Evolutionary conservation across 1,284 basidiomycete genomes (phyloP), one percentile per base, ranked within the genome.

Genomic region (Trichosporon ovoides): DNA sequence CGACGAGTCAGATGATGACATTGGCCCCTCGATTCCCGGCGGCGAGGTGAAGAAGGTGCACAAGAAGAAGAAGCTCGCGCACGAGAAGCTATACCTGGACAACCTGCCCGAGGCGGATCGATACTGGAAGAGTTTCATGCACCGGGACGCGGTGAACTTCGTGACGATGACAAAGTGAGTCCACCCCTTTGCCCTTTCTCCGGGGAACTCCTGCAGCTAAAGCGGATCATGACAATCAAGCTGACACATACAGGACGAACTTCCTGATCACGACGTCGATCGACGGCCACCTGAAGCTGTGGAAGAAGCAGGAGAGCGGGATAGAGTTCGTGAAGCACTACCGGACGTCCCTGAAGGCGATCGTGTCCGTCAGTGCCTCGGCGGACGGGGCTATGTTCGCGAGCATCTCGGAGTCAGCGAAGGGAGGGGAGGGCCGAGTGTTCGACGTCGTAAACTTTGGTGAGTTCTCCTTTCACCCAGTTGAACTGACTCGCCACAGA

Each of bases 71-170:
- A 71, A 72, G 61, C 79, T 90, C 11, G 84, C 85, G 2, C 86
- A 90, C 66, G 87, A 89, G 79, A 83, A 84, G 64, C 81, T 97
- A 28, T 98, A 90, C 77, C 83, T 98, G 48, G 89, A 91, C 50
- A 90, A 95, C 75, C 80, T 99, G 28, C 96, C 96, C 1, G 85
- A 85, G 68, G 85, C 92, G 53, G 91, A 97, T 71, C 86, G 96
- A 66, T 99, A 98, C 78, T 88, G 87, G 80, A 93, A 95, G 80
- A 94, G 90, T 61, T 96, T 98, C 78, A 98, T 98, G 96, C 96
- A 99, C 77, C 82, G 94, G 53, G 95, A 98, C 68, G 84, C 86
- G 18, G 82, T 98, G 66, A 95, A 91, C 73, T 94, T 89, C 69
- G 87, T 87, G 52, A 84, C 87, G 19, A 85, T 91, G 67, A 94